These are phyloP conservation scores for Penicillium vulpinum DNA, from an alignment of 2,329 filamentous ascomycete species.

Conservation along the genomic window DNA sequence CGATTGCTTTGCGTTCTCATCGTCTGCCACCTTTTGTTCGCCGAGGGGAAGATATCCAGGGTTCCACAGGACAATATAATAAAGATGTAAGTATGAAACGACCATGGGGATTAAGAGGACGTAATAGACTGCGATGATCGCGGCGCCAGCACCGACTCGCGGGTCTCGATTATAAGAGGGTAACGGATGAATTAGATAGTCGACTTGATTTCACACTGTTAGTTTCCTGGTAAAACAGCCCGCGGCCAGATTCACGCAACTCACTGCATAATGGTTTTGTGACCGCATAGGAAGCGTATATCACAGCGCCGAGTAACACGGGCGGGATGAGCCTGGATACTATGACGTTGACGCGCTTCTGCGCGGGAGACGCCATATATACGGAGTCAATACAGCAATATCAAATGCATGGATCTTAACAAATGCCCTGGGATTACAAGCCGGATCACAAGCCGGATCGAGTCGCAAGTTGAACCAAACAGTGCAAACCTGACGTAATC, in stretches of 20 bases:
- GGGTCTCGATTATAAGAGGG: constrained; percentile 39
- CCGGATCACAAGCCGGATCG: not conserved
- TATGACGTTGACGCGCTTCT: constrained; percentile 56
- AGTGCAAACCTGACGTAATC: constrained; percentile 13
- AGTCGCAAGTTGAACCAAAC: constrained; percentile 1
- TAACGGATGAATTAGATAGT: constrained; percentile 65
- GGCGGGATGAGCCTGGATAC: constrained; percentile 68
- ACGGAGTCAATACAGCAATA: constrained; percentile 16
- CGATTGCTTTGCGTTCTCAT: constrained; percentile 22
- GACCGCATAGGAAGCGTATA: constrained; percentile 70
- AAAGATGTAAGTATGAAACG: constrained; percentile 68
- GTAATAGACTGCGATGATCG: constrained; percentile 71
- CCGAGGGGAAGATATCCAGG: constrained; percentile 73
- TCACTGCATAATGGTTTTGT: constrained; percentile 67
- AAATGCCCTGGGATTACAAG: not conserved
- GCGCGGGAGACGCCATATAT: constrained; percentile 36
- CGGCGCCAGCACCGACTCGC: constrained; percentile 61
- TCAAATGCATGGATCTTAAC: constrained; percentile 17
- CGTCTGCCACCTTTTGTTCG: constrained; percentile 38
- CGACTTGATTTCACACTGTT: constrained; percentile 52
- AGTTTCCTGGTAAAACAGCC: not conserved
- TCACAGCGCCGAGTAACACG: constrained; percentile 65
- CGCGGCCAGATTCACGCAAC: constrained; percentile 32
- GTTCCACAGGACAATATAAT: constrained; percentile 66
- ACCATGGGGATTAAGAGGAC: constrained; percentile 68